Base-by-base conservation (phyloP, 345 rosid genomes). In the Linum usitatissimum region DNA sequence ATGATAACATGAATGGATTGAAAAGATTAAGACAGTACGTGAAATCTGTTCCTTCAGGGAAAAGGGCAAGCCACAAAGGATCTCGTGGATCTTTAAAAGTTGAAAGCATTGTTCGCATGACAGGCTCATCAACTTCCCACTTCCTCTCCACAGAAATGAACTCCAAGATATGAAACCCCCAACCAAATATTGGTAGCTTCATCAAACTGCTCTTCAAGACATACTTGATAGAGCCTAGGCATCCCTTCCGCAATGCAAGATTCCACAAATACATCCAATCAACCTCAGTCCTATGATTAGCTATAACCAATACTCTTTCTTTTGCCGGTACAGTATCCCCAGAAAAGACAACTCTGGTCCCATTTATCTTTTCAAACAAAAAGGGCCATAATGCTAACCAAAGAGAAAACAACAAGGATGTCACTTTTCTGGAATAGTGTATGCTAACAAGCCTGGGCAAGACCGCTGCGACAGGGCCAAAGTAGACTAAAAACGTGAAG, bases 181-280 rank as follows among this genome's bases (percentile, higher is more conserved):
- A 84, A 10, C 94, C 94, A 73, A 89, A 85, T 15, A 89, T 67
- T 7, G 89, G 96, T 6, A 86, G 53, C 63, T 79, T 86, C 94
- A 86, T 86, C 76, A 86, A 76, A 73, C 89, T 84, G 79, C 94
- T 81, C 82, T 89, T 89, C 48, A 89, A 87, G 17, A 89, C 75
- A 63, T 89, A 89, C 59, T 89, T 89, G 62, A 89, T 83, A 67
- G 70, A 78, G 19, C 94, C 94, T 34, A 89, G 81, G 70, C 86
- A 77, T 1, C 86, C 87, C 65, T 86, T 89, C 31, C 94, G 72
- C 81, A 86, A 64, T 6, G 94, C 96, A 36, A 89, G 82, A 66
- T 86, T 70, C 96, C 96, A 89, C 66, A 89, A 30, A 76, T 86
- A 89, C 96, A 89, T 89, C 94, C 96, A 89, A 78, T 86, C 94